A percentile compares a stretch with the other conserved stretches of the same genome.
Evolutionary conservation across 2,329 filamentous ascomycete genomes (phyloP).

Genomic region (Mycosphaerella sp.): DNA sequence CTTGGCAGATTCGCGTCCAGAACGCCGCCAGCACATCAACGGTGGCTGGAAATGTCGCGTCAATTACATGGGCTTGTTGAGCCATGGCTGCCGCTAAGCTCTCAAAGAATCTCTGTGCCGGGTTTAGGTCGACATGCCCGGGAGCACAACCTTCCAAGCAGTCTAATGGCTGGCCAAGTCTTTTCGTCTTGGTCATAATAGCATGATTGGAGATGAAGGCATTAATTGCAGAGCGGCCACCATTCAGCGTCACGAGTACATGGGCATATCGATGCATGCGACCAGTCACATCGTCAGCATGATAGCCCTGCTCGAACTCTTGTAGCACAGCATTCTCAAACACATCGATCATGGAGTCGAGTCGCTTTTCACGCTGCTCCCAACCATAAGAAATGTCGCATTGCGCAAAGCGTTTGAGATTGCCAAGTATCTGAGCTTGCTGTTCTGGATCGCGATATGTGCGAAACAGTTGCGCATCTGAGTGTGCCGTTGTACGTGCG

Average conservation of each 20-base stretch:
- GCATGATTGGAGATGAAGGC: slow-evolving; percentile 81
- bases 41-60: slow-evolving; percentile 70
- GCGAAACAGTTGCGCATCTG: slow-evolving; percentile 77
- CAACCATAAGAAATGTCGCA: slow-evolving; percentile 77
- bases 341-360: slow-evolving; percentile 67
- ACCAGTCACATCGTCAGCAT: slow-evolving; percentile 79
- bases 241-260: slow-evolving; percentile 76
- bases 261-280: slow-evolving; percentile 84
- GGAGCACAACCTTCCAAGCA: slow-evolving; percentile 65
- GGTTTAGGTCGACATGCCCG: slow-evolving; percentile 68
- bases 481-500: slow-evolving; percentile 61
- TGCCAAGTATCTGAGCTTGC: slow-evolving; percentile 82
- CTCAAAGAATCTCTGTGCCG: slow-evolving; percentile 76
- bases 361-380: slow-evolving; percentile 61
- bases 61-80: slow-evolving; percentile 73
- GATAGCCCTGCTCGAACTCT: slow-evolving; percentile 90
- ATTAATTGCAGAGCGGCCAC: slow-evolving; percentile 70
- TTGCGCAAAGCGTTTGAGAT: slow-evolving; percentile 69
- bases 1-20: slow-evolving; percentile 74
- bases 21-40: slow-evolving; percentile 69
- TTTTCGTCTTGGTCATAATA: slow-evolving; percentile 66
- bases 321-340: slow-evolving; percentile 87
- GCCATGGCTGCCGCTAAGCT: slow-evolving; percentile 68
- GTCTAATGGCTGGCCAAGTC: slow-evolving; percentile 69
- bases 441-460: slow-evolving; percentile 82